Evolutionary conservation across 2,329 filamentous ascomycete genomes (phyloP), one percentile per base, ranked within the genome.

Genomic region (Trichoderma pleuroti): DNA sequence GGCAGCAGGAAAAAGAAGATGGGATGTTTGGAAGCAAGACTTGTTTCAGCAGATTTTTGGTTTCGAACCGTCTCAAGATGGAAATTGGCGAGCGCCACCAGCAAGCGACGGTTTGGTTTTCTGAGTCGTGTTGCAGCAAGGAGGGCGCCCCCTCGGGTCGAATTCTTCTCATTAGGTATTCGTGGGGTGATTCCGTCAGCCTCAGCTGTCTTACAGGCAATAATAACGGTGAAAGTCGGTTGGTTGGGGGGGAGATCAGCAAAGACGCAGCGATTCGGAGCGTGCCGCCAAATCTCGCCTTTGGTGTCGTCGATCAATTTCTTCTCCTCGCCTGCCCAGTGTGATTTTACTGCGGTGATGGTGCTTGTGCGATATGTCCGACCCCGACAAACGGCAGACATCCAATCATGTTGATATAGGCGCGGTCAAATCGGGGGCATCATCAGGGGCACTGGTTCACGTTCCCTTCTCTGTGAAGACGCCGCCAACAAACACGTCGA

Each of bases 241-340:
- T 52, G 56, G 18, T 39, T 9, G 30, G 36, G 24, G 54, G 64
- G 52, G 62, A 26, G 63, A 68, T 68, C 66, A 68, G 66, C 66
- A 68, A 68, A 68, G 66, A 36, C 66, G 56, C 66, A 49, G 66
- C 66, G 66, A 68, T 68, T 68, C 66, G 66, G 66, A 61, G 54
- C 39, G 56, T 68, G 61, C 66, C 66, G 66, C 66, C 66, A 68
- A 68, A 68, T 52, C 57, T 61, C 39, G 39, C 42, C 56, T 68
- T 61, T 52, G 56, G 56, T 39, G 39, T 24, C 39, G 66, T 28
- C 66, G 66, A 68, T 68, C 66, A 68, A 61, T 60, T 46, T 28
- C 28, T 61, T 68, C 56, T 68, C 42, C 39, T 68, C 34, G 21
- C 21, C 34, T 32, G n/a, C 24, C 26, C 16, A 16, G n/a, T 28